Evolutionary conservation across 2,329 filamentous ascomycete species (phyloP).

Genomic region (Herpomyces periplanetae): DNA sequence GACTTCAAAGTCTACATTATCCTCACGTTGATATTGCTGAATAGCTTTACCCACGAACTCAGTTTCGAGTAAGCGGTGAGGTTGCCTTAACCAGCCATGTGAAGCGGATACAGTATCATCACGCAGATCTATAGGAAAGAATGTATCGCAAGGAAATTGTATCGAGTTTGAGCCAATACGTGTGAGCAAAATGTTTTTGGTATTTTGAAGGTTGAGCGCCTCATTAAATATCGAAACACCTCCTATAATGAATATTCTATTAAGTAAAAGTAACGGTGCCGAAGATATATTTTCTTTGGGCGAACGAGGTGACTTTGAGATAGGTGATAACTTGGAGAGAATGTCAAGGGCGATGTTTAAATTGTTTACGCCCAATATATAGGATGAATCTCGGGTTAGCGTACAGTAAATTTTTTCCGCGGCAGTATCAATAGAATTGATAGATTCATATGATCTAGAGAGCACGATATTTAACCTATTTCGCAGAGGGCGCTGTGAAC

Average conservation of each 20-base stretch:
- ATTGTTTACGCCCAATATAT: too few relatives aligned
- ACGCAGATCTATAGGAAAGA: conserved; percentile 23
- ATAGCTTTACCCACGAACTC: too few relatives aligned
- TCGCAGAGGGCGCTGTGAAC: conserved; percentile 33
- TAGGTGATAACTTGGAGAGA: conserved; percentile 4
- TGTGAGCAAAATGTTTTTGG: conserved; percentile 25
- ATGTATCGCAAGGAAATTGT: conserved; percentile 37
- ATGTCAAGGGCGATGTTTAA: conserved; percentile 6
- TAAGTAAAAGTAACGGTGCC: conserved; percentile 7
- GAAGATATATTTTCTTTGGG: conserved; percentile 3
- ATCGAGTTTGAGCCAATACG: conserved; percentile 16
- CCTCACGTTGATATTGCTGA: too few relatives aligned
- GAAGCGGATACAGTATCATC: too few relatives aligned
- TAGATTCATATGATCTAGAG: conserved; percentile 16
- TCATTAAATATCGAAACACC: conserved; percentile 48
- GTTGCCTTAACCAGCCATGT: too few relatives aligned
- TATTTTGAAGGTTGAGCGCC: conserved; percentile 18
- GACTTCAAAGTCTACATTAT: too few relatives aligned
- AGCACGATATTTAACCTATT: conserved; percentile 50
- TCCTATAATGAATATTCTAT: conserved; percentile 47
- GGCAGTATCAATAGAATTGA: too few relatives aligned
- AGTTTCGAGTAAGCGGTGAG: too few relatives aligned
- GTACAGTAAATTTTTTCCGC: too few relatives aligned
- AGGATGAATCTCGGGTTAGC: too few relatives aligned
- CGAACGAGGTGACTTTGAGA: conserved; percentile 3